Percentiles rank a stretch among this genome's conserved stretches.
phyloP scores from a whole-genome alignment of 2,329 filamentous ascomycete genomes.

The Diaporthe nobilis region DNA sequence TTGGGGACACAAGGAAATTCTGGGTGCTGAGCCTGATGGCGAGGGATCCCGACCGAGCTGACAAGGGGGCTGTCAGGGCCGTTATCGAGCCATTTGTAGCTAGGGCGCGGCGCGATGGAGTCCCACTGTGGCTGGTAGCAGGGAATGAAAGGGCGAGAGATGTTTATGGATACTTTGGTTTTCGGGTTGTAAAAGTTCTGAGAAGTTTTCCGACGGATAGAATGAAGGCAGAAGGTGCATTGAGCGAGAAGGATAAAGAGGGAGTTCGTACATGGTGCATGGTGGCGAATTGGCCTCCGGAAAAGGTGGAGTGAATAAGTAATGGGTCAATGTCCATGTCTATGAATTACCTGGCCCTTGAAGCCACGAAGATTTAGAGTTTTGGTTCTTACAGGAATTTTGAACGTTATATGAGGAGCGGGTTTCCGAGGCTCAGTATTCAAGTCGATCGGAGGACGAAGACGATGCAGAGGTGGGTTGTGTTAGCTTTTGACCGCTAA shows the following conservation, averaged over 20 bases:
- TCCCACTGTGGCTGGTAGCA: conserved; percentile 25
- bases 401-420: too few relatives aligned
- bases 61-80: conserved; percentile 30
- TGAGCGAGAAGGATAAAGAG: not conserved
- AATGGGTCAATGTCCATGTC: not conserved
- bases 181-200: conserved; percentile 25
- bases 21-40: conserved; percentile 28
- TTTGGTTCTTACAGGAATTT: not conserved
- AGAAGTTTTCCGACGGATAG: not conserved
- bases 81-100: conserved; percentile 18
- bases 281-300: conserved; percentile 27
- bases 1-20: not conserved
- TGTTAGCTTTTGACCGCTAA: not conserved
- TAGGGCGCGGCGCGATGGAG: not conserved
- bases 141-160: conserved; percentile 21
- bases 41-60: conserved; percentile 23
- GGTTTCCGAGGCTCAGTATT: not conserved
- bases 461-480: not conserved
- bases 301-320: not conserved
- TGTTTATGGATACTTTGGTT: conserved; percentile 30
- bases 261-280: conserved; percentile 26
- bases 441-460: not conserved
- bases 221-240: not conserved
- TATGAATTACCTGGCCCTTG: not conserved
- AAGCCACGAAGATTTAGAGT: not conserved